A percentile compares a stretch with the other conserved stretches of the same genome.
phyloP scores from a whole-genome alignment of 371 early-diverging fungal species.

The Mortierella sp. region DNA sequence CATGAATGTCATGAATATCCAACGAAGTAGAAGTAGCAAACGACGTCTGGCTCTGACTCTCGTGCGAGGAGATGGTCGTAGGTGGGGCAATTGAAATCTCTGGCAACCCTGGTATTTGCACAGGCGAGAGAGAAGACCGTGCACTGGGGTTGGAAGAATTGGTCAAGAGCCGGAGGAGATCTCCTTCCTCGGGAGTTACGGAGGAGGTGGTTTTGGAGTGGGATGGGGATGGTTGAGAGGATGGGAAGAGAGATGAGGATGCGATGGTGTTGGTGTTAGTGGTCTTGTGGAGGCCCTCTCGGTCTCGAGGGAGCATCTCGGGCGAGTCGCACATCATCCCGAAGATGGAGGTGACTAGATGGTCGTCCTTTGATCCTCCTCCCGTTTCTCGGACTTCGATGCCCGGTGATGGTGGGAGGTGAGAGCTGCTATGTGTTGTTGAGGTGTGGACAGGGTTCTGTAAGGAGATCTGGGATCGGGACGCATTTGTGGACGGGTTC shows the following conservation, averaged over 20 bases:
- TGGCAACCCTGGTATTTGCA: background rate
- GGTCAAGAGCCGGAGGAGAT: background rate
- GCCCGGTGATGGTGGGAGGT: background rate
- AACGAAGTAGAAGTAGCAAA: background rate
- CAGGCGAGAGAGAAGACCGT: background rate
- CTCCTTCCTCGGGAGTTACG: background rate
- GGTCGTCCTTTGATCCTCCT: background rate
- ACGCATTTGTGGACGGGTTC: background rate
- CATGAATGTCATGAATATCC: constrained; percentile 1
- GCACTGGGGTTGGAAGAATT: background rate
- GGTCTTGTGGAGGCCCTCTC: background rate
- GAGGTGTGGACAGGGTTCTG: background rate
- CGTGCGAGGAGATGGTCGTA: constrained; percentile 17
- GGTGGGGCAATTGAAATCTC: constrained; percentile 30
- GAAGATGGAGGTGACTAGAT: background rate
- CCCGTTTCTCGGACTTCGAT: background rate
- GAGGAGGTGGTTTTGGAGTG: background rate
- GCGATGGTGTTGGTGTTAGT: background rate
- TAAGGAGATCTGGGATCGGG: background rate
- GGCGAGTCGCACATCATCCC: constrained; percentile 19
- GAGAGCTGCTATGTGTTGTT: background rate
- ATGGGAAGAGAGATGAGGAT: background rate
- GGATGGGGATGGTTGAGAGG: background rate
- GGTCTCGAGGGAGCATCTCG: constrained; percentile 23
- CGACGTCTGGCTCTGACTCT: constrained; percentile 8